Evolutionary conservation across 495 filamentous ascomycete species (phyloP).

Genomic region (Penicillium desertorum): DNA sequence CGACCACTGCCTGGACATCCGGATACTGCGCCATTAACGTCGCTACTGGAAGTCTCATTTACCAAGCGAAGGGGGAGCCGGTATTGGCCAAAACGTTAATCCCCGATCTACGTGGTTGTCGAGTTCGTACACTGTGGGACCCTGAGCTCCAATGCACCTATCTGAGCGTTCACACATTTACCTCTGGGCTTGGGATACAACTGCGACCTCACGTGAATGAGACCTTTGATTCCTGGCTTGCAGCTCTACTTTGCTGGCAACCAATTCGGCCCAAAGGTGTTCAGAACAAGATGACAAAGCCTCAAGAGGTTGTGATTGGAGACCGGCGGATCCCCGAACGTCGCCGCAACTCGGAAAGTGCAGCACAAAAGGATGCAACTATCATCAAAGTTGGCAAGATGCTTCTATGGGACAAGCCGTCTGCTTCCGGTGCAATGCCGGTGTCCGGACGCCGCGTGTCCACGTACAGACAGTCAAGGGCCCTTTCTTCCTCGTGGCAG

Average conservation of each 20-base stretch:
- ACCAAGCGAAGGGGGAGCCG: slow-evolving; percentile 57
- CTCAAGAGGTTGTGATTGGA: slow-evolving; percentile 52
- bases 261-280: slow-evolving; percentile 75
- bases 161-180: slow-evolving; percentile 74
- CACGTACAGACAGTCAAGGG: slow-evolving; percentile 56
- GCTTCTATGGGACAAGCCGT: slow-evolving; percentile 75
- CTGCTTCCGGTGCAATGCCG: slow-evolving; percentile 43
- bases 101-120: slow-evolving; percentile 83
- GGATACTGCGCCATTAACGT: slow-evolving; percentile 59
- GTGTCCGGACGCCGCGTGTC: slow-evolving; percentile 44
- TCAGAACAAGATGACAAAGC: slow-evolving; percentile 71
- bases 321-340: slow-evolving; percentile 53
- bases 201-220: slow-evolving; percentile 70
- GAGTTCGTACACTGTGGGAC: slow-evolving; percentile 66
- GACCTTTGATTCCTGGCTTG: slow-evolving; percentile 89
- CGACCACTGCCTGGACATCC: slow-evolving; percentile 53
- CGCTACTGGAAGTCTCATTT: slow-evolving; percentile 55
- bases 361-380: slow-evolving; percentile 67
- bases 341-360: slow-evolving; percentile 62
- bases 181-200: slow-evolving; percentile 67
- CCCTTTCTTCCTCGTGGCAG: slow-evolving; percentile 67
- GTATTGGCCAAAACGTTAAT: slow-evolving; percentile 62
- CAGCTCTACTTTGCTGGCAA: slow-evolving; percentile 92
- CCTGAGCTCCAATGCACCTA: slow-evolving; percentile 66
- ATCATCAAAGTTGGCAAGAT: slow-evolving; percentile 98